Evolutionary conservation across 2,329 filamentous ascomycete genomes (phyloP).

Genomic region (Ophiostoma fasciatum): DNA sequence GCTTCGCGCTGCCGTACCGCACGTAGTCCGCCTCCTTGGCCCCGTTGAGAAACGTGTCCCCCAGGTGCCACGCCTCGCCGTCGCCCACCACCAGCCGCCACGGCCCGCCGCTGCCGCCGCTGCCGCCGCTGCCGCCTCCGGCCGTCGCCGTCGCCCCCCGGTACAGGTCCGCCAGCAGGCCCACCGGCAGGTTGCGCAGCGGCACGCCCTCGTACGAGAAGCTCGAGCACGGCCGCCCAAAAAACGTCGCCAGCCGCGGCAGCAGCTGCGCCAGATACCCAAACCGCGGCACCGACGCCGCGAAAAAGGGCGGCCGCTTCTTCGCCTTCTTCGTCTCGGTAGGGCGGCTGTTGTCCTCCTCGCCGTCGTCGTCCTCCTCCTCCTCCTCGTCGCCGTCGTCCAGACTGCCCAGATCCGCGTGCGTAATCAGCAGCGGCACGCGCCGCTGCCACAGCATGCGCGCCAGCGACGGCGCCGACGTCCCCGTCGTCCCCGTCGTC

Average conservation of each 20-base stretch:
- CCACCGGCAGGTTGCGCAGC: slow-evolving; percentile 37
- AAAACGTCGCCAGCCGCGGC: slow-evolving; percentile 39
- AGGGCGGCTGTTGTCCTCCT: no score
- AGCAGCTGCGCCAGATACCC: slow-evolving; percentile 43
- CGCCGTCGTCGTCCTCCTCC: not conserved
- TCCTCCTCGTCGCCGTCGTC: not conserved
- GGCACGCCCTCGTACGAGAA: slow-evolving; percentile 43
- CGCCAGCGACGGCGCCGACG: slow-evolving; percentile 18
- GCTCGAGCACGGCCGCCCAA: slow-evolving; percentile 37
- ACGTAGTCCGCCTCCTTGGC: slow-evolving; percentile 71
- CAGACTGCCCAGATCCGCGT: slow-evolving; percentile 20
- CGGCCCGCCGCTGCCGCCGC: slow-evolving; percentile 21
- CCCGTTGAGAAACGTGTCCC: slow-evolving; percentile 48
- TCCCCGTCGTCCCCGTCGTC: no score
- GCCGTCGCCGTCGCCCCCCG: slow-evolving; percentile 20
- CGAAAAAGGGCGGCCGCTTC: slow-evolving; percentile 20
- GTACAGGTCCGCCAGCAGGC: slow-evolving; percentile 42
- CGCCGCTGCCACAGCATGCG: slow-evolving; percentile 39
- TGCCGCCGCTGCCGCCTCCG: not conserved
- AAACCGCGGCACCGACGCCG: slow-evolving; percentile 41
- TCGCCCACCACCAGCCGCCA: slow-evolving; percentile 41
- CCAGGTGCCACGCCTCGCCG: slow-evolving; percentile 43
- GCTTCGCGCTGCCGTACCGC: slow-evolving; percentile 74
- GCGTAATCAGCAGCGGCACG: slow-evolving; percentile 40
- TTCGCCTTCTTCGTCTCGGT: no score